Evolutionary conservation across 208 protist species (phyloP).

Genomic region (Vickermania spadyakhi): DNA sequence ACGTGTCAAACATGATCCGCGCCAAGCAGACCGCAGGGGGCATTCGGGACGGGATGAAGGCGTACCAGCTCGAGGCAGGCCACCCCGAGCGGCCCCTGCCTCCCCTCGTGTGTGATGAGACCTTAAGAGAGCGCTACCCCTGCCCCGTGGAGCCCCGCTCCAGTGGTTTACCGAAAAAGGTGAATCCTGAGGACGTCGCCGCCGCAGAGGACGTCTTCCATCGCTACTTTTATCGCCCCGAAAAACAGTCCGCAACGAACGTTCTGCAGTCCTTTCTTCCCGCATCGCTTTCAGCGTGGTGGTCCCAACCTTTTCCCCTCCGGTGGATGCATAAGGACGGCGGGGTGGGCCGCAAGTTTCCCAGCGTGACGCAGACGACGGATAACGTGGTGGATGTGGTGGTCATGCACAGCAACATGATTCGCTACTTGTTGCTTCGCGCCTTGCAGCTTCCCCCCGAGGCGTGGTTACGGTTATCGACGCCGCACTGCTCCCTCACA

Average conservation of each 20-base stretch:
- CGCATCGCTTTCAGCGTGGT: too few species aligned
- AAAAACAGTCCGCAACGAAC: neutral
- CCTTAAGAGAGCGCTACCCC: conserved; percentile 47
- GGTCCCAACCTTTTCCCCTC: neutral
- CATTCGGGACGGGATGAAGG: conserved; percentile 21
- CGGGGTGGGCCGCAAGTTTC: neutral
- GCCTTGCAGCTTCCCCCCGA: conserved; percentile 76
- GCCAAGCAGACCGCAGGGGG: conserved; percentile 48
- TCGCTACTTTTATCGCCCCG: conserved; percentile 60
- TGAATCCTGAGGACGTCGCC: conserved; percentile 18
- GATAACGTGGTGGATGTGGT: conserved; percentile 53
- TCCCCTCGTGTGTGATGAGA: conserved; percentile 20
- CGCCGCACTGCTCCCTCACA: conserved; percentile 67
- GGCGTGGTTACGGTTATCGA: conserved; percentile 64
- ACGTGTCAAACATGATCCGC: conserved; percentile 53
- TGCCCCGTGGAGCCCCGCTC: conserved; percentile 35
- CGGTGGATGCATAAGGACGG: neutral
- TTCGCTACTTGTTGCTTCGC: conserved; percentile 78
- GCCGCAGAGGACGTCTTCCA: conserved; percentile 39
- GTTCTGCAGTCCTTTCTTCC: neutral
- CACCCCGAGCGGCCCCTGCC: conserved; percentile 7
- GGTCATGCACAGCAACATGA: conserved; percentile 79
- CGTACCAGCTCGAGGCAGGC: conserved; percentile 12
- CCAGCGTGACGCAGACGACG: conserved; percentile 11
- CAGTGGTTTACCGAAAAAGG: neutral